Conservation (phyloP, 2,329 filamentous ascomycete genomes). For the Fusarium subglutinans region DNA sequence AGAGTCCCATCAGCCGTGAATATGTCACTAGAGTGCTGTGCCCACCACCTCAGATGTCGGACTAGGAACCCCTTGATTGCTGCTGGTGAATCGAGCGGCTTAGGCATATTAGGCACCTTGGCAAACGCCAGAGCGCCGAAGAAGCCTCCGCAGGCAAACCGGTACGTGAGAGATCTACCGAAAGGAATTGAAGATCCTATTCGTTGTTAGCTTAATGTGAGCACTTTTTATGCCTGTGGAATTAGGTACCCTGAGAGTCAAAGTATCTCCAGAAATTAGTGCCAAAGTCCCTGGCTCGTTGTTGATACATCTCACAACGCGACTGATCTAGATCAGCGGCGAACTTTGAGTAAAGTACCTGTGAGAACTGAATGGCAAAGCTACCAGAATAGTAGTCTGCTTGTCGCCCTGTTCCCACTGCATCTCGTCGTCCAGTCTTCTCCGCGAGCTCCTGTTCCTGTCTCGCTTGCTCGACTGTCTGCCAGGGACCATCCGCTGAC, state of each 20-base stretch:
- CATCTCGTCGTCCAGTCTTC: slow-evolving; percentile 35
- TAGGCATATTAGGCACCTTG: slow-evolving; percentile 49
- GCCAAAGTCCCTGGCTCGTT: slow-evolving; percentile 54
- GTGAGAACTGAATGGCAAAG: slow-evolving; percentile 62
- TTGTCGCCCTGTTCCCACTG: slow-evolving; percentile 46
- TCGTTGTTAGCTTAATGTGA: background rate
- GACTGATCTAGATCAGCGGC: slow-evolving; percentile 52
- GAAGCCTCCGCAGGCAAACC: slow-evolving; percentile 60
- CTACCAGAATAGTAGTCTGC: slow-evolving; percentile 64
- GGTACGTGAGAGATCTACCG: slow-evolving; percentile 60
- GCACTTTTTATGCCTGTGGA: background rate
- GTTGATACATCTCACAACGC: slow-evolving; percentile 49
- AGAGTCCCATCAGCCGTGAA: slow-evolving; percentile 60
- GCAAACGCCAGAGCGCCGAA: slow-evolving; percentile 57
- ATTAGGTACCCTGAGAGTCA: slow-evolving; percentile 50
- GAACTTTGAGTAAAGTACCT: slow-evolving; percentile 57
- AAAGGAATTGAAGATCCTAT: slow-evolving; percentile 62
- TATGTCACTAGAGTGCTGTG: slow-evolving; percentile 50
- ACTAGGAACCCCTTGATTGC: slow-evolving; percentile 59
- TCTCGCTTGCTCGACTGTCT: slow-evolving; percentile 31
- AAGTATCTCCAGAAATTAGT: slow-evolving; percentile 59
- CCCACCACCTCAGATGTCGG: slow-evolving; percentile 62
- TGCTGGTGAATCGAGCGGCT: slow-evolving; percentile 50
- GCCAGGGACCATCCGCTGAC: slow-evolving; percentile 58
- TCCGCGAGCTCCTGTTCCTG: slow-evolving; percentile 1